Percentiles rank a stretch among this genome's conserved stretches.
These are phyloP conservation scores for Trypethelium eluteriae DNA, from an alignment of 495 filamentous ascomycete genomes.

Conservation along the genomic window DNA sequence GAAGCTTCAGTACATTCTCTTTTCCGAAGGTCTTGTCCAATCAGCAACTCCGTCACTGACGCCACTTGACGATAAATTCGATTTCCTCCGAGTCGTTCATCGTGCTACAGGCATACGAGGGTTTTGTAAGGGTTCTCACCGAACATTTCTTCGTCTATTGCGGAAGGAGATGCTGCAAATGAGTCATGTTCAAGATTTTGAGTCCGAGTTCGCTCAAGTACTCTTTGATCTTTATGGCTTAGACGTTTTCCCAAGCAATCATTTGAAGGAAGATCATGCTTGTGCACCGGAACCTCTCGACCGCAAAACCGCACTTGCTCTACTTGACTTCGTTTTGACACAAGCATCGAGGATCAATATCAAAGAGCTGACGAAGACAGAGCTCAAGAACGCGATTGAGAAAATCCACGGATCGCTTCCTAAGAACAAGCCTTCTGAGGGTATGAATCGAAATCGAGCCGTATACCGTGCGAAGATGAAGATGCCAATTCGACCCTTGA, in stretches of 20 bases:
- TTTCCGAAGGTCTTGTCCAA: slow-evolving; percentile 67
- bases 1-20: slow-evolving; percentile 66
- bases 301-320: slow-evolving; percentile 61
- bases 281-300: slow-evolving; percentile 69
- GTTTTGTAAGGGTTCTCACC: slow-evolving; percentile 75
- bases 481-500: slow-evolving; percentile 72
- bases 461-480: slow-evolving; percentile 69
- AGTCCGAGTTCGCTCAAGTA: slow-evolving; percentile 70
- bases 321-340: slow-evolving; percentile 73
- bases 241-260: slow-evolving; percentile 61
- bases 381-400: slow-evolving; percentile 79
- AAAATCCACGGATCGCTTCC: slow-evolving; percentile 73
- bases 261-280: slow-evolving; percentile 55
- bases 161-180: slow-evolving; percentile 56
- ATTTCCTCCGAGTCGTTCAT: slow-evolving; percentile 71
- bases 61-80: slow-evolving; percentile 60
- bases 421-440: slow-evolving; percentile 56
- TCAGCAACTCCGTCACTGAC: slow-evolving; percentile 53
- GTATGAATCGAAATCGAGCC: slow-evolving; percentile 65
- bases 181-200: slow-evolving; percentile 36
- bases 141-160: slow-evolving; percentile 81
- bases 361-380: slow-evolving; percentile 84
- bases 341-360: slow-evolving; percentile 78
- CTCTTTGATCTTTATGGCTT: slow-evolving; percentile 84
- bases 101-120: slow-evolving; percentile 76